Base-by-base conservation (phyloP, 2,329 filamentous ascomycete species). In the Penicillium sp. region DNA sequence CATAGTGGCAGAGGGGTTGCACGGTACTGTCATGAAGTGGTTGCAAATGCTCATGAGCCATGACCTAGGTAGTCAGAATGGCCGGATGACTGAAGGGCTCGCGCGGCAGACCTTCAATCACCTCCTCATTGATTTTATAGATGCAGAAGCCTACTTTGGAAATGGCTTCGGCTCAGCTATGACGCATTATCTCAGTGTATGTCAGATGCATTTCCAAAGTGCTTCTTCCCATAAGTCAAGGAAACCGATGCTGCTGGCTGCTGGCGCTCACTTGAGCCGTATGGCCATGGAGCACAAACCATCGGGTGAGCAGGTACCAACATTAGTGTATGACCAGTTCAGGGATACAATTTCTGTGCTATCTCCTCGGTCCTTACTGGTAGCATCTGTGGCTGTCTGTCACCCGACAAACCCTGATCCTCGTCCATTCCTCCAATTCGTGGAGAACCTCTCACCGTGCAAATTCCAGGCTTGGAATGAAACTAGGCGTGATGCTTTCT, bases 371-470 rank as follows among this genome's bases (percentile, higher is more conserved):
- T 63, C 64, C 6, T 59, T 70, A n/a, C 58, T 72, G 50, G 58
- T 58, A 5, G 65, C 69, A 18, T 65, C 69, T 10, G 61, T 75
- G 29, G 63, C 63, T 8, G 60, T 78, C 44, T 74, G 73, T 40
- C 74, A 78, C 56, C 76, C 76, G 2, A 67, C 65, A 6, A 49
- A 67, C 22, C 75, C 75, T 9, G 66, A 71, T 38, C 58, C 70
- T 4, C 52, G 55, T 8, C 69, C 67, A 6, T 67, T 75, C 35
- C 54, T 75, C n/a, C 47, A 62, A 13, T 69, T 69, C 50, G 61
- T 69, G 37, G 63, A 66, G 43, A 51, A 32, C 5, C 39, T 69
- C 18, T 62, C 68, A 24, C 57, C 62, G 8, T 50, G 50, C 22
- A 57, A 60, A 18, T 55, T 67, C 20, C 58, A 62, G 20, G 44